Percentiles rank a stretch among this genome's conserved stretches.
phyloP scores from a whole-genome alignment of 192 early-diverging fungal species.

The Oehlia diaphana region DNA sequence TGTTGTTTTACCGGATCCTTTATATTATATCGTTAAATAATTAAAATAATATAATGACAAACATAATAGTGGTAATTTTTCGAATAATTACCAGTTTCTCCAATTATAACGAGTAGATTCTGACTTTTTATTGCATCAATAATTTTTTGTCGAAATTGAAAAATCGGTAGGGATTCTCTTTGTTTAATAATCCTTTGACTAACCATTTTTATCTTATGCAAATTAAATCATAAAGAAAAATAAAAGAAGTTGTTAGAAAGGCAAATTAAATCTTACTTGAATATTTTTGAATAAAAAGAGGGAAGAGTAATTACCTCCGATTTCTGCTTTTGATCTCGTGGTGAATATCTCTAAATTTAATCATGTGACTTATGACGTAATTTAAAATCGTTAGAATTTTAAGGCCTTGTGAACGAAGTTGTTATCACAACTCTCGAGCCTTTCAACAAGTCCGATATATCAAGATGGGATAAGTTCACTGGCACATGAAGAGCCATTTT shows the following conservation, averaged over 20 bases:
- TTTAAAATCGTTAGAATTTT: no score
- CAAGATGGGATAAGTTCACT: no score
- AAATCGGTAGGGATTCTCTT: conserved; percentile 38
- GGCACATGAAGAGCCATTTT: no score
- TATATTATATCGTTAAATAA: background rate
- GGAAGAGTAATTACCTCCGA: no score
- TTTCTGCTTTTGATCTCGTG: no score
- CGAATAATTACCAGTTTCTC: conserved; percentile 72
- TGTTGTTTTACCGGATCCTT: conserved; percentile 82
- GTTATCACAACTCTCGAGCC: no score
- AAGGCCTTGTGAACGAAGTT: no score
- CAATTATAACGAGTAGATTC: conserved; percentile 84
- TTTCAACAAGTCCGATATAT: no score
- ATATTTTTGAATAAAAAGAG: no score
- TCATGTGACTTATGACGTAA: no score
- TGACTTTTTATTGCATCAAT: conserved; percentile 85
- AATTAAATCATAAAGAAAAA: background rate
- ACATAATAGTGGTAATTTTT: background rate
- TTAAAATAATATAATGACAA: background rate
- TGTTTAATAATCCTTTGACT: conserved; percentile 1
- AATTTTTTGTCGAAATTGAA: conserved; percentile 65
- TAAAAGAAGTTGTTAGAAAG: background rate
- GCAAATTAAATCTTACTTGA: no score
- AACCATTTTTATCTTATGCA: background rate
- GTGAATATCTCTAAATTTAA: no score